Conservation (phyloP, 441 rosid genomes). For the Pelargonium citronellum region DNA sequence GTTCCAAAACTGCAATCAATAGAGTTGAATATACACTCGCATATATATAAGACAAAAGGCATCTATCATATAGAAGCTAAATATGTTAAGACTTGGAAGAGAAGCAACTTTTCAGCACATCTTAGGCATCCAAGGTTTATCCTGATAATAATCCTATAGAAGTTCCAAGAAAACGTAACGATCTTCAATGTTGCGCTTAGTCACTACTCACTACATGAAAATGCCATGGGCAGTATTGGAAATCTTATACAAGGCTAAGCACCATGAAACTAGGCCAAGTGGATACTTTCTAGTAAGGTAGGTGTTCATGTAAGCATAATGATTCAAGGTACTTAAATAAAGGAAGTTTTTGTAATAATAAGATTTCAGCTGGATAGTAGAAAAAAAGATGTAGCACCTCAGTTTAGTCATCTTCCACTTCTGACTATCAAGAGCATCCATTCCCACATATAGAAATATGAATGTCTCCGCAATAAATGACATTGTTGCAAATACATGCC, state of each 20-base stretch:
- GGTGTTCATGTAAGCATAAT: neutral
- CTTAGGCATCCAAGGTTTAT: neutral
- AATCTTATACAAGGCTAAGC: neutral
- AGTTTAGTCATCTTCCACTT: slow-evolving; percentile 71
- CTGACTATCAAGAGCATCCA: slow-evolving; percentile 81
- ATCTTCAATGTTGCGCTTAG: neutral
- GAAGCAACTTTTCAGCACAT: too few species aligned
- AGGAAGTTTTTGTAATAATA: too few species aligned
- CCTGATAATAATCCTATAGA: neutral
- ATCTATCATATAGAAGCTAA: neutral
- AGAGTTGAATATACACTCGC: neutral
- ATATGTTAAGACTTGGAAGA: neutral
- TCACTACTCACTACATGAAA: too few species aligned
- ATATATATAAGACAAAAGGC: neutral
- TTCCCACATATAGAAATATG: slow-evolving; percentile 86
- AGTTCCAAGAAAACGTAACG: neutral
- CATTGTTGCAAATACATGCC: slow-evolving; percentile 82
- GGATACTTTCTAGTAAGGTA: neutral
- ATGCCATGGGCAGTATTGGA: too few species aligned
- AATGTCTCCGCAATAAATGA: slow-evolving; percentile 83
- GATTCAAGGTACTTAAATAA: too few species aligned
- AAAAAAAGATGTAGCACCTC: slow-evolving; percentile 36
- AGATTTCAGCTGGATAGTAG: too few species aligned
- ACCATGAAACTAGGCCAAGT: neutral
- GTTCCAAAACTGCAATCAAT: slow-evolving; percentile 41